phyloP scores from a whole-genome alignment of 2,329 filamentous ascomycete genomes.

The Aspergillus udagawae region DNA sequence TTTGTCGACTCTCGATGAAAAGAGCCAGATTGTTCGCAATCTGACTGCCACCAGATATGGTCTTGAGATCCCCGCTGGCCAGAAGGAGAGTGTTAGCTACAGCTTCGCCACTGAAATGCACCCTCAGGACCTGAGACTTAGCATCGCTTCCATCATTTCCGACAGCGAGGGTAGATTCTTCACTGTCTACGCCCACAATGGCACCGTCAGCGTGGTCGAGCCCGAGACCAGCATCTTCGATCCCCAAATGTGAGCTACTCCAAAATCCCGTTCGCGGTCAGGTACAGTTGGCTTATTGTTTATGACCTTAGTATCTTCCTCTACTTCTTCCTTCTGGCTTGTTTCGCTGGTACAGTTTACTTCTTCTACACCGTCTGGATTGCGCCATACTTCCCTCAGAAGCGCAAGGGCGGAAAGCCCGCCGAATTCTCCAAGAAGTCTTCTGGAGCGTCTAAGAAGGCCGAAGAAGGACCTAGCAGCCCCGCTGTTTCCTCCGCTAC shows the following conservation, averaged over 20 bases:
- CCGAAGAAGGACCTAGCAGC: slow-evolving; percentile 67
- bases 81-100: slow-evolving; percentile 73
- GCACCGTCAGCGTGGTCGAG: slow-evolving; percentile 81
- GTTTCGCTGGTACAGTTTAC: slow-evolving; percentile 77
- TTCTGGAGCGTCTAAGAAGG: slow-evolving; percentile 63
- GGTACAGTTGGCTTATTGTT: slow-evolving; percentile 4
- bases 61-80: slow-evolving; percentile 68
- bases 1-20: slow-evolving; percentile 59
- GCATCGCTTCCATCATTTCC: slow-evolving; percentile 70
- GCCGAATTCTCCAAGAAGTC: slow-evolving; percentile 63
- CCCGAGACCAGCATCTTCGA: slow-evolving; percentile 88
- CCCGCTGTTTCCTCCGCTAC: slow-evolving; percentile 66
- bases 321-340: slow-evolving; percentile 80
- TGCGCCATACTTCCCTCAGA: slow-evolving; percentile 89
- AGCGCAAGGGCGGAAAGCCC: slow-evolving; percentile 55
- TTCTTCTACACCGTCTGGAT: slow-evolving; percentile 99
- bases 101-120: slow-evolving; percentile 87
- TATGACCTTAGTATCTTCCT: slow-evolving; percentile 74
- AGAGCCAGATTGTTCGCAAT: slow-evolving; percentile 70
- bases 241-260: slow-evolving; percentile 76
- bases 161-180: slow-evolving; percentile 65
- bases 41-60: slow-evolving; percentile 73
- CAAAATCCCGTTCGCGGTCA: neutral
- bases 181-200: slow-evolving; percentile 76
- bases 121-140: slow-evolving; percentile 79